Evolutionary conservation across 371 early-diverging fungal species (phyloP).

Genomic region (Mortierella sp.): DNA sequence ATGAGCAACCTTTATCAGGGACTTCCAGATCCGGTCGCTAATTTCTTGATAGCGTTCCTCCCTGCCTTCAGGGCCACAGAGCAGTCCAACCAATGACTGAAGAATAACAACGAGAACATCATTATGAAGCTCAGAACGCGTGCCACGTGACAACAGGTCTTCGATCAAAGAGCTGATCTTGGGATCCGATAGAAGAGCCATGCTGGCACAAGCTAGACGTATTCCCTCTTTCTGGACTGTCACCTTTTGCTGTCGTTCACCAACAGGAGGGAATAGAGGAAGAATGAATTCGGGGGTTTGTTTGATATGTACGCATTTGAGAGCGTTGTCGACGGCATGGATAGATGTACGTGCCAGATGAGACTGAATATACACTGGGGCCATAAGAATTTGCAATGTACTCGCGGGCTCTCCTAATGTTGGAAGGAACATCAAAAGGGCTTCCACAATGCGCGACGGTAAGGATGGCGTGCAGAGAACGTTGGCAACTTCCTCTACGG

Average conservation of each 20-base stretch:
- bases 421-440: conserved; percentile 47
- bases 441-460: conserved; percentile 47
- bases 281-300: conserved; percentile 37
- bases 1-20: conserved; percentile 13
- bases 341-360: conserved; percentile 52
- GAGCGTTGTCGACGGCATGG: conserved; percentile 54
- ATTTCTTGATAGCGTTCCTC: conserved; percentile 26
- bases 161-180: conserved; percentile 26
- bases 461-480: conserved; percentile 39
- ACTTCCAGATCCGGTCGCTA: conserved; percentile 37
- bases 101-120: conserved; percentile 37
- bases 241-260: conserved; percentile 35
- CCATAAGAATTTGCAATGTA: conserved; percentile 37
- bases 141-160: conserved; percentile 23
- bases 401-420: conserved; percentile 42
- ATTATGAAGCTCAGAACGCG: conserved; percentile 22
- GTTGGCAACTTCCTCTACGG: conserved; percentile 43
- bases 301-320: conserved; percentile 32
- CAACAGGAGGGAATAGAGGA: conserved; percentile 42
- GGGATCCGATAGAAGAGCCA: conserved; percentile 26
- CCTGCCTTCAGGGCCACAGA: conserved; percentile 30
- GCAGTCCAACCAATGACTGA: conserved; percentile 35
- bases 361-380: conserved; percentile 47
- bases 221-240: conserved; percentile 54
- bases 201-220: conserved; percentile 38